phyloP scores from a whole-genome alignment of 805 yeast species.

The Saccharomycopsis fermentans region DNA sequence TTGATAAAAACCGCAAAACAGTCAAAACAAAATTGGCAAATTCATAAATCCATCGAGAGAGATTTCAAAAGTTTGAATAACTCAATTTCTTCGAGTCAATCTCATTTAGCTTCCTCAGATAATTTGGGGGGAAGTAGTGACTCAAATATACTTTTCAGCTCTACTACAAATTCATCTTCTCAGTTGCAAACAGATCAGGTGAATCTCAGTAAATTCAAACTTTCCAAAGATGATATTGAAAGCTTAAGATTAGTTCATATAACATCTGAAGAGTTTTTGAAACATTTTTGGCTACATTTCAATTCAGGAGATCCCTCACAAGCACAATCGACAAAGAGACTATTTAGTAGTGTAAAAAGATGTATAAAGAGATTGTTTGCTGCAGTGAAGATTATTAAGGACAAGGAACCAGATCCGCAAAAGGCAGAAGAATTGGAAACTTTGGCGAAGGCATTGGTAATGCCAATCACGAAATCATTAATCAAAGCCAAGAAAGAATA shows the following conservation, averaged over 20 bases:
- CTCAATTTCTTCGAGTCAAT: neutral
- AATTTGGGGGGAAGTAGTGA: neutral
- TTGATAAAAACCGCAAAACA: conserved; percentile 14
- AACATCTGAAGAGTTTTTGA: conserved; percentile 63
- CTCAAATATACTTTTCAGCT: neutral
- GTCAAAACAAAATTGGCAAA: conserved; percentile 18
- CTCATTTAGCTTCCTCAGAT: neutral
- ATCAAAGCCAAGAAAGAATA: conserved; percentile 38
- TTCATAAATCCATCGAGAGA: conserved; percentile 6
- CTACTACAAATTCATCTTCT: conserved; percentile 1
- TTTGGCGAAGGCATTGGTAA: conserved; percentile 23
- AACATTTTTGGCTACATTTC: conserved; percentile 65
- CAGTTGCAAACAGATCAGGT: conserved; percentile 11
- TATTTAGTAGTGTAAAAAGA: conserved; percentile 40
- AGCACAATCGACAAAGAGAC: conserved; percentile 33
- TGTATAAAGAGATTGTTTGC: conserved; percentile 36
- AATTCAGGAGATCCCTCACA: conserved; percentile 39
- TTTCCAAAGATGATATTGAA: conserved; percentile 35
- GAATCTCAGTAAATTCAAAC: conserved; percentile 6
- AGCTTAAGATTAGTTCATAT: conserved; percentile 53
- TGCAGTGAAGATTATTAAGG: conserved; percentile 20
- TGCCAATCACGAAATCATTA: conserved; percentile 36
- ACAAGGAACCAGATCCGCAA: conserved; percentile 2
- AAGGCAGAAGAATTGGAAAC: conserved; percentile 2
- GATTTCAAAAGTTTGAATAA: conserved; percentile 2